Evolutionary conservation across 1,284 basidiomycete species (phyloP), one percentile per base, ranked within the genome.

Genomic region (Fomitiporia mediterranea): DNA sequence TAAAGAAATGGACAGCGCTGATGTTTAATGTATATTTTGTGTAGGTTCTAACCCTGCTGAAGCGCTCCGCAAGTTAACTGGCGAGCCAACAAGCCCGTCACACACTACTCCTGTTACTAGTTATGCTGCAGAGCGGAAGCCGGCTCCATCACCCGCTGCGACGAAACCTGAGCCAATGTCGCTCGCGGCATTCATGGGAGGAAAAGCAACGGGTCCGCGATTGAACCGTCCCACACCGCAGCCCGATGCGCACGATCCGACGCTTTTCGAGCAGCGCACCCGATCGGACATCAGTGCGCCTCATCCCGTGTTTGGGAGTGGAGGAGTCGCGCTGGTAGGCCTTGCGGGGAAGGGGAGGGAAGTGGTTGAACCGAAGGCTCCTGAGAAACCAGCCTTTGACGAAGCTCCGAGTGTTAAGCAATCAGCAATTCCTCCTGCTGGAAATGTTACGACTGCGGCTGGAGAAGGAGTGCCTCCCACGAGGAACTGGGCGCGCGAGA

Each of bases 121-220:
- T 21, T 30, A 60, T 13, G 40, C 51, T 13, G 35, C 47, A 23
- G 57, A 52, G 27, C 27, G 32, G 35, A 55, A 53, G 23, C 58
- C 61, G 40, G 48, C 61, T 21, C 49, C 42, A 53, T 32, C 56
- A 28, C 49, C 61, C 39, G 49, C 59, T 50, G 55, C 62, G 11
- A 61, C 64, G 34, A 69, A 66, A 57, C 61, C 72, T 0, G 76
- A 76, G 46, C 72, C 81, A 1, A 78, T 85, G 6, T 89, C 89
- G 0, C 76, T 91, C 17, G 89, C 89, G 2, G 76, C 84, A 1
- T 89, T 90, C 67, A 89, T 91, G 59, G 89, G 89, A 42, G 87
- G 88, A 2, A 78, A 76, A 46, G 83, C 84, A 21, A 80, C 79
- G 42, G 86, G 84, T 17, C 89, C 89, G 6, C 74, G 82, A 40